Evolutionary conservation across 1,284 basidiomycete genomes (phyloP).

Genomic region (Boletus albobrunnescens): DNA sequence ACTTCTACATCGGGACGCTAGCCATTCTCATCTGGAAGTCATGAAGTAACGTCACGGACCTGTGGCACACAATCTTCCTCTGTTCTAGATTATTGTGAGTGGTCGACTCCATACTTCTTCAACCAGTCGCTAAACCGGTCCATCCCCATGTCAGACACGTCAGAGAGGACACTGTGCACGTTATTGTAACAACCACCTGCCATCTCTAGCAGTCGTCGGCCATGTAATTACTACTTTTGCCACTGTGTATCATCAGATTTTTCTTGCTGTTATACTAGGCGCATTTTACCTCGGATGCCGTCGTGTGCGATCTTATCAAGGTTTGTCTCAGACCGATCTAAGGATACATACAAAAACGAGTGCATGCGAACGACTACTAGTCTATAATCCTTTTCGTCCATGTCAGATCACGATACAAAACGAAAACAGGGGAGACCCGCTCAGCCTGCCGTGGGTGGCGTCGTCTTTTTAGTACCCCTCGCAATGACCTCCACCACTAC

Average conservation of each 20-base stretch:
- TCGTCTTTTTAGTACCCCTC: conserved; percentile 35
- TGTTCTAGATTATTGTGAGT: conserved; percentile 29
- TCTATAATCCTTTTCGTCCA: conserved; percentile 4
- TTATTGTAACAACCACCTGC: conserved; percentile 24
- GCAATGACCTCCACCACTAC: conserved; percentile 58
- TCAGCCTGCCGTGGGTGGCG: conserved; percentile 27
- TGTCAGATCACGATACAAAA: conserved; percentile 17
- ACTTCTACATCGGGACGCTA: conserved; percentile 88
- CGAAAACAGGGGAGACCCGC: conserved; percentile 18
- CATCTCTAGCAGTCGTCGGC: conserved; percentile 12
- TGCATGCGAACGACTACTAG: conserved; percentile 21
- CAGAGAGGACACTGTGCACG: conserved; percentile 18
- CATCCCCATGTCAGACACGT: conserved; percentile 10
- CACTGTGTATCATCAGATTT: conserved; percentile 21
- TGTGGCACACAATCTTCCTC: conserved; percentile 6
- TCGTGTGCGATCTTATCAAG: not conserved
- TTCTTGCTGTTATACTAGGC: conserved; percentile 8
- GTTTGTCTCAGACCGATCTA: conserved; percentile 6
- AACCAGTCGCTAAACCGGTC: conserved; percentile 1
- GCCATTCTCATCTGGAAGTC: conserved; percentile 96
- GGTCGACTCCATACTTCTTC: not conserved
- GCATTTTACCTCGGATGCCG: not conserved
- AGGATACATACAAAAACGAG: conserved; percentile 26
- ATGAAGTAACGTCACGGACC: conserved; percentile 38
- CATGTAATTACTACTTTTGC: conserved; percentile 24